Evolutionary conservation across 371 early-diverging fungal genomes (phyloP), one percentile per base, ranked within the genome.

Genomic region (Amoeboradix gromovi): DNA sequence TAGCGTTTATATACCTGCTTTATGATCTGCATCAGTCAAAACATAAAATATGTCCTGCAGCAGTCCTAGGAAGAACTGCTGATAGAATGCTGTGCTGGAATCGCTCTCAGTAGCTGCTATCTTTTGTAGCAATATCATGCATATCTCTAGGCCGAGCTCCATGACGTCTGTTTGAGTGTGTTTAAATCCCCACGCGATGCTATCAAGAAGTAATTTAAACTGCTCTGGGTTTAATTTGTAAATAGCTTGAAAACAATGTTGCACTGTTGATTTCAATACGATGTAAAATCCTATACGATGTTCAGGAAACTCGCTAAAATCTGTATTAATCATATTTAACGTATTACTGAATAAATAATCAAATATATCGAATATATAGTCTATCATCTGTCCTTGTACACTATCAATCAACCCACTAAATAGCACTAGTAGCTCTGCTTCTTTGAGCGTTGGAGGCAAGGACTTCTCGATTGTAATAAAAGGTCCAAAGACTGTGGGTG

Each of bases 111-210:
- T 80, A 69, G 84, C 73, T 68, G 76, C 71, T 67, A 86, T 82
- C 75, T 92, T 90, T 70, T 81, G 84, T 72, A 96, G 79, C 74
- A 97, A 74, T 67, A 92, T 93, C 28, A 82, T 78, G 67, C 88
- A 85, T 68, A 91, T 92, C 28, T 77, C 80, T 67, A 96, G 83
- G 29, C 92, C 90, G 66, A 84, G 78, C 70, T 97, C 96, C 68
- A 91, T 87, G 76, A 97, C 91, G 74, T 97, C 96, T 71, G 94
- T 84, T 87, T 90, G 87, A 0, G 94, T 91, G 77, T 97, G 98
- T 80, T 95, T 96, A 81, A 95, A 90, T n/a, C 86, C 93, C 94
- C 95, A 95, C 28, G 94, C 88, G 70, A 94, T 83, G 71, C 89
- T 86, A 80, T 92, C 90, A 70, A 80, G 80, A 74, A 92, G 80